phyloP scores from a whole-genome alignment of 208 protist genomes.

The Leishmania arabica region DNA sequence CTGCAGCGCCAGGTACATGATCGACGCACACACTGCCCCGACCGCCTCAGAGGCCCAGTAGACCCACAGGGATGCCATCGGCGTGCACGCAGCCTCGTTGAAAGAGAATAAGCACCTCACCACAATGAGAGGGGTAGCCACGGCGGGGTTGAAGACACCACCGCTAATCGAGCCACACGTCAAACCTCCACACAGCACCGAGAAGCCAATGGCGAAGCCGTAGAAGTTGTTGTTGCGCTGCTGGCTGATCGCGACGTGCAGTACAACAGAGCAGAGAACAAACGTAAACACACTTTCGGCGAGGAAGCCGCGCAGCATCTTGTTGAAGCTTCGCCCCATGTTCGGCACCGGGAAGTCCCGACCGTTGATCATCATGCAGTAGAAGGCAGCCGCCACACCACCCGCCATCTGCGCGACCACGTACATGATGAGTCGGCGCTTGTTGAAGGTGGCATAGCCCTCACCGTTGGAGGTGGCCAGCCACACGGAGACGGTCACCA shows the following conservation, averaged over 20 bases:
- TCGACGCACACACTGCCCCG: conserved; percentile 63
- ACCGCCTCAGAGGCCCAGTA: conserved; percentile 70
- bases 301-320: conserved; percentile 72
- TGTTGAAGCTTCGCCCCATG: conserved; percentile 58
- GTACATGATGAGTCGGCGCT: conserved; percentile 65
- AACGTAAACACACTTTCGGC: conserved; percentile 84
- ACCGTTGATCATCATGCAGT: conserved; percentile 69
- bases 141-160: conserved; percentile 80
- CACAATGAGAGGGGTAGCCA: conserved; percentile 66
- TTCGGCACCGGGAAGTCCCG: conserved; percentile 65
- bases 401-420: conserved; percentile 76
- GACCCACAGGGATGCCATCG: conserved; percentile 70
- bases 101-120: conserved; percentile 70
- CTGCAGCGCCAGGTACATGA: conserved; percentile 72
- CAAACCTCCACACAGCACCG: conserved; percentile 68
- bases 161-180: conserved; percentile 63
- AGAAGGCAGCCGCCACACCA: conserved; percentile 56
- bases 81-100: conserved; percentile 39
- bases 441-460: conserved; percentile 48
- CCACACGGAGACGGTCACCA: conserved; percentile 81
- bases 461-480: conserved; percentile 48
- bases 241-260: conserved; percentile 72
- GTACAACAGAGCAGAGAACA: conserved; percentile 75
- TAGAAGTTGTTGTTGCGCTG: conserved; percentile 81
- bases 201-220: conserved; percentile 79